Conservation (phyloP, 2,329 filamentous ascomycete genomes). For the Torrubiella hemipterigena region DNA sequence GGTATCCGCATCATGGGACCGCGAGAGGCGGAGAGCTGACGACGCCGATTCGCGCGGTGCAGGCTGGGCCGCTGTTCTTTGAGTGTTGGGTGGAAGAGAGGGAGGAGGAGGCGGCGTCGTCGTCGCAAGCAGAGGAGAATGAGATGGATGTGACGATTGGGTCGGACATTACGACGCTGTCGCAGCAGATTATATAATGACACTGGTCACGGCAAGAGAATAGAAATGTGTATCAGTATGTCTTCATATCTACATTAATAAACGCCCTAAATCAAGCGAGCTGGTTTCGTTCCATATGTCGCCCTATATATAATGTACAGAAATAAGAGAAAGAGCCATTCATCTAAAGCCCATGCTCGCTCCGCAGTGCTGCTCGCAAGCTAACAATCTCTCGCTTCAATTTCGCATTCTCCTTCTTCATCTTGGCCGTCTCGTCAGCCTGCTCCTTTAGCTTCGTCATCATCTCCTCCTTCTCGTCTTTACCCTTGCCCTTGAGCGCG, state of each 20-base stretch:
- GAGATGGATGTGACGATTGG: no score
- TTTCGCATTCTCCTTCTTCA: conserved; percentile 77
- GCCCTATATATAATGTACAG: no score
- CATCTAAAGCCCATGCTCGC: conserved; percentile 20
- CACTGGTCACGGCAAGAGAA: no score
- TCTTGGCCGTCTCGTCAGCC: conserved; percentile 62
- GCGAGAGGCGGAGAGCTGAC: no score
- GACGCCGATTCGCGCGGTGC: conserved; percentile 40
- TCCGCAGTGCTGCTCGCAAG: conserved; percentile 43
- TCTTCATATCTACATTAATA: no score
- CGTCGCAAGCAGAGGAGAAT: no score
- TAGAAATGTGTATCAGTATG: no score
- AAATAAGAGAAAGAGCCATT: no score
- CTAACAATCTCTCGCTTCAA: conserved; percentile 74
- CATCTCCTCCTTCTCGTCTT: conserved; percentile 70
- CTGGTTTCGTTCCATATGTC: conserved; percentile 9
- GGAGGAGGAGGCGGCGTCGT: no score
- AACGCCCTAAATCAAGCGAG: no score
- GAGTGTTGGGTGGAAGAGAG: conserved; percentile 54
- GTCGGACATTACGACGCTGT: no score
- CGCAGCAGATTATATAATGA: no score
- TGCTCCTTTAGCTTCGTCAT: conserved; percentile 58
- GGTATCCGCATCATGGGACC: background rate
- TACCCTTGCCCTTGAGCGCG: conserved; percentile 58
- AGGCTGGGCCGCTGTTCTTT: conserved; percentile 48